Conservation (phyloP, 768 basidiomycete genomes). For the Leccinum barrowsii region DNA sequence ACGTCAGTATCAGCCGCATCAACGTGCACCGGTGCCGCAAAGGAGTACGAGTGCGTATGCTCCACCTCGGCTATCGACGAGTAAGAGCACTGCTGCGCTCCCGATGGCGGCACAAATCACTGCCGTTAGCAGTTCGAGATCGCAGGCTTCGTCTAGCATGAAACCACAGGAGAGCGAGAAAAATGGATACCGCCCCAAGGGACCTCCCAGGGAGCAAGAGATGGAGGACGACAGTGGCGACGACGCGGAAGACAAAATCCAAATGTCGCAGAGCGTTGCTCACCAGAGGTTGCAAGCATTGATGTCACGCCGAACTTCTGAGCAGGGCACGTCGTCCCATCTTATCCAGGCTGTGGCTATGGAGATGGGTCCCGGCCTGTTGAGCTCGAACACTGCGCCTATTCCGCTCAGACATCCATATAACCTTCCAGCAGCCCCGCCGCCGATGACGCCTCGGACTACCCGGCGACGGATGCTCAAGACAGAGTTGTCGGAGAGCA, state of each 20-base stretch:
- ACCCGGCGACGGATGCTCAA: constrained; percentile 81
- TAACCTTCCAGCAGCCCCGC: constrained; percentile 61
- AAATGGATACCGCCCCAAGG: constrained; percentile 58
- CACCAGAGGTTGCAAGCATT: constrained; percentile 63
- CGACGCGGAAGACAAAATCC: constrained; percentile 47
- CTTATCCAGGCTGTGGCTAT: constrained; percentile 16
- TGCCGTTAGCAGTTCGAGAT: constrained; percentile 32
- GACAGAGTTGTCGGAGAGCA: constrained; percentile 80
- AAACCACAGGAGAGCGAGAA: constrained; percentile 28
- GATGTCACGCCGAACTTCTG: constrained; percentile 43
- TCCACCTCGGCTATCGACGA: constrained; percentile 40
- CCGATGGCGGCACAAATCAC: constrained; percentile 54
- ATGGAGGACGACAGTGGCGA: constrained; percentile 63
- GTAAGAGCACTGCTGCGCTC: constrained; percentile 56
- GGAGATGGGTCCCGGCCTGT: constrained; percentile 18
- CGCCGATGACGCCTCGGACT: constrained; percentile 80
- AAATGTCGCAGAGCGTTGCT: constrained; percentile 64
- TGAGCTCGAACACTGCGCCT: constrained; percentile 41
- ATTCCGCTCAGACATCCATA: constrained; percentile 65
- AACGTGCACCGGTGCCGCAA: constrained; percentile 23
- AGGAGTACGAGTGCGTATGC: constrained; percentile 29
- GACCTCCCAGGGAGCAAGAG: constrained; percentile 60
- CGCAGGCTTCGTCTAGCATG: constrained; percentile 18
- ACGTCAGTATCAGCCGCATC: constrained; percentile 22
- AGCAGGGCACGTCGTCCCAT: constrained; percentile 22